These are phyloP conservation scores for Tolypocladium ophioglossoides DNA, from an alignment of 2,329 filamentous ascomycete genomes.

Conservation along the genomic window DNA sequence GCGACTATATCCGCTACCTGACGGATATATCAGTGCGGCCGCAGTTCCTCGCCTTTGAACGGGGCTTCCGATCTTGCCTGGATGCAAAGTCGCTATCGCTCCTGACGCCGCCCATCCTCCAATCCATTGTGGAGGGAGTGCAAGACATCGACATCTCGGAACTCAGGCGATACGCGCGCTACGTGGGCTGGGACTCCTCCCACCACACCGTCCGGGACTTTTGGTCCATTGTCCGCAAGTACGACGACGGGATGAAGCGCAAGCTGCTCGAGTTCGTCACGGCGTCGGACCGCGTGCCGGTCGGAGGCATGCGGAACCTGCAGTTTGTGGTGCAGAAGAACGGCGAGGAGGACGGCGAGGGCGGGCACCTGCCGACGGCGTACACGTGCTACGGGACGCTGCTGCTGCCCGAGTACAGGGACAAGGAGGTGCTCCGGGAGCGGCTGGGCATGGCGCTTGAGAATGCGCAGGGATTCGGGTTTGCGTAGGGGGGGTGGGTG, in stretches of 20 bases:
- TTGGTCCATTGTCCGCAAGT: conserved; percentile 68
- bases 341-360: conserved; percentile 46
- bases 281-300: conserved; percentile 79
- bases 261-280: conserved; percentile 89
- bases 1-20: conserved; percentile 77
- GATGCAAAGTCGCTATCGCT: conserved; percentile 59
- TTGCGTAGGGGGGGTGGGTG: conserved; percentile 38
- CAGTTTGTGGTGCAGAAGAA: conserved; percentile 78
- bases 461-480: conserved; percentile 83
- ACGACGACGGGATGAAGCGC: conserved; percentile 57
- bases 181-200: conserved; percentile 67
- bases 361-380: conserved; percentile 64
- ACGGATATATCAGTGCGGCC: conserved; percentile 65
- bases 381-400: conserved; percentile 91
- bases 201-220: conserved; percentile 68
- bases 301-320: conserved; percentile 72
- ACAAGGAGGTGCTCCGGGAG: conserved; percentile 56
- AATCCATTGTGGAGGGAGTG: conserved; percentile 71
- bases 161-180: conserved; percentile 60
- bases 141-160: conserved; percentile 70
- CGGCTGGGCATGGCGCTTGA: conserved; percentile 78
- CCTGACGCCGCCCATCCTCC: conserved; percentile 61
- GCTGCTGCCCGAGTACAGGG: conserved; percentile 71
- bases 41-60: conserved; percentile 71
- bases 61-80: conserved; percentile 70